These are phyloP conservation scores for Vaccinium macrocarpon DNA, from an alignment of 148 eudicot genomes.

Conservation along the genomic window DNA sequence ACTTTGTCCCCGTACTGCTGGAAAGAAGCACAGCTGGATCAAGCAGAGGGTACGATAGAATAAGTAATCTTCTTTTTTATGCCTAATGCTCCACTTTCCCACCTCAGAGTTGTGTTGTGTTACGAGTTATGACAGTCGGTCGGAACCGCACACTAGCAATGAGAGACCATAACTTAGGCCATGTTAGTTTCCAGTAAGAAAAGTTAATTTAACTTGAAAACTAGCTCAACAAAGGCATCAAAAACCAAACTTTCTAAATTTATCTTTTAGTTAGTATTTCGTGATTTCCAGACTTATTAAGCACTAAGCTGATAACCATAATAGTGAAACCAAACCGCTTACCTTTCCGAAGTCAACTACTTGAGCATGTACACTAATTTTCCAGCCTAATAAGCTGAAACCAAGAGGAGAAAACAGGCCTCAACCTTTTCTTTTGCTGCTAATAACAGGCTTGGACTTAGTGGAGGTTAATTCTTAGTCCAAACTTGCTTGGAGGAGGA, in stretches of 20 bases:
- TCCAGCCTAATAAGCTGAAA: neutral
- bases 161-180: neutral
- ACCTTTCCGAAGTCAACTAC: neutral
- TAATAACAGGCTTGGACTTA: neutral
- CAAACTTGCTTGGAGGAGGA: neutral
- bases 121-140: neutral
- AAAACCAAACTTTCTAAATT: neutral
- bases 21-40: constrained; percentile 88
- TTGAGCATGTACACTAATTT: neutral
- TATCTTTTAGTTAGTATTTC: neutral
- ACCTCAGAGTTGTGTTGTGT: neutral
- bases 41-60: constrained; percentile 63
- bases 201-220: neutral
- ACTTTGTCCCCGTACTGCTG: constrained; percentile 81
- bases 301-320: neutral
- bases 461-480: neutral
- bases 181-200: neutral
- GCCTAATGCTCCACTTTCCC: neutral
- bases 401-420: neutral
- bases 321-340: neutral
- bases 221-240: neutral
- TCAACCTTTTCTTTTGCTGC: neutral
- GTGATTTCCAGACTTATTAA: neutral
- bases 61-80: neutral
- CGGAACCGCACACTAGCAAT: neutral